These are phyloP conservation scores for Dactylellina leptospora DNA, from an alignment of 2,329 filamentous ascomycete species.

Conservation along the genomic window DNA sequence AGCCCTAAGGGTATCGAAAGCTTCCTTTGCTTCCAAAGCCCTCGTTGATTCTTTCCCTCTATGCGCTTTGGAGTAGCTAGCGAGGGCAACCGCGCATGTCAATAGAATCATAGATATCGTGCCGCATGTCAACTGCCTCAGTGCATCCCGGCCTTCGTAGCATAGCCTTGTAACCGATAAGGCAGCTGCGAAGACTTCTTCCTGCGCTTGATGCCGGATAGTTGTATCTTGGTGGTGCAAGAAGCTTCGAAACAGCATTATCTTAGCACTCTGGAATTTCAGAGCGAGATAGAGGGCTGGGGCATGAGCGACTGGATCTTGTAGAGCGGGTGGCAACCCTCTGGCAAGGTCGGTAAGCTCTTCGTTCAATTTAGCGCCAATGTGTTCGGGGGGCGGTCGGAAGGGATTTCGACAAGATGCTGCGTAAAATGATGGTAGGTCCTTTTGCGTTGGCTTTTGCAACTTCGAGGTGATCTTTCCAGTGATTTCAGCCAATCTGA, in stretches of 20 bases:
- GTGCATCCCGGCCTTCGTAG: conserved; percentile 30
- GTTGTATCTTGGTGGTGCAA: conserved; percentile 43
- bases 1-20: conserved; percentile 35
- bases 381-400: conserved; percentile 42
- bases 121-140: conserved; percentile 38
- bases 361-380: conserved; percentile 42
- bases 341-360: conserved; percentile 47
- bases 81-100: conserved; percentile 46
- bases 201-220: conserved; percentile 45
- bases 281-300: conserved; percentile 36
- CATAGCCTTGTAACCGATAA: conserved; percentile 43
- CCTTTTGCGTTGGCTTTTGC: conserved; percentile 42
- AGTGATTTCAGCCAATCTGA: conserved; percentile 44
- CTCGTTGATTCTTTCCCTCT: conserved; percentile 47
- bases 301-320: conserved; percentile 36
- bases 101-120: conserved; percentile 52
- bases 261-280: conserved; percentile 49
- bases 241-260: conserved; percentile 53
- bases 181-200: conserved; percentile 46
- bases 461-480: conserved; percentile 51
- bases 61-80: conserved; percentile 48
- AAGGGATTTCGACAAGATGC: conserved; percentile 42
- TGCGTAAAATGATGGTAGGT: conserved; percentile 45
- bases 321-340: conserved; percentile 23
- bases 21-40: conserved; percentile 38